A percentile compares a stretch with the other conserved stretches of the same genome.
Conservation (phyloP, 345 rosid species). For the Adansonia digitata region DNA sequence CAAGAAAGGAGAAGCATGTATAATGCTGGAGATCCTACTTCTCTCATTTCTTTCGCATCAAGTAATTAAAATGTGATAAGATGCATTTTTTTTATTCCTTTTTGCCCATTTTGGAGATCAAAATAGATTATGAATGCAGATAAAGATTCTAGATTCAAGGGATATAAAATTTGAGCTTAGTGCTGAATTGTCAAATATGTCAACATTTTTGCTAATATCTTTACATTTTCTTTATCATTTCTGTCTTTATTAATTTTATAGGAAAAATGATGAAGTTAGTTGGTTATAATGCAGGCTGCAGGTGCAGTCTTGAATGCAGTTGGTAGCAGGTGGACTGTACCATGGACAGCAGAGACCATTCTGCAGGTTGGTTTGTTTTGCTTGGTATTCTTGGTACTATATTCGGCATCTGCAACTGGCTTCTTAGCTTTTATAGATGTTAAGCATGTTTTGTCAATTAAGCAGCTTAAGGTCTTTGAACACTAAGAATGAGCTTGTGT, state of each 20-base stretch:
- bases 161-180: background rate
- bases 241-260: background rate
- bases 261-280: conserved; percentile 1
- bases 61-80: background rate
- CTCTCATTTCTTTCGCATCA: background rate
- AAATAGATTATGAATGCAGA: background rate
- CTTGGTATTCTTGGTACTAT: background rate
- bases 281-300: conserved; percentile 55
- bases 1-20: background rate
- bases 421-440: background rate
- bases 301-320: conserved; percentile 55
- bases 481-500: background rate
- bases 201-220: background rate
- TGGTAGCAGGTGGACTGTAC: conserved; percentile 90
- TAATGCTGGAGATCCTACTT: background rate
- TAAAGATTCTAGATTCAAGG: background rate
- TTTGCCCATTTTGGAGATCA: background rate
- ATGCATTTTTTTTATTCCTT: background rate
- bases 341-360: conserved; percentile 95
- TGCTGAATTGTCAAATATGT: background rate
- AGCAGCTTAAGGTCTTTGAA: background rate
- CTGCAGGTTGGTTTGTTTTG: conserved; percentile 49
- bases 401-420: background rate
- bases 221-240: background rate
- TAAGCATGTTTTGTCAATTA: background rate